Evolutionary conservation across 1,284 basidiomycete species (phyloP), one percentile per base, ranked within the genome.

Genomic region (Cryptococcus depauperatus): DNA sequence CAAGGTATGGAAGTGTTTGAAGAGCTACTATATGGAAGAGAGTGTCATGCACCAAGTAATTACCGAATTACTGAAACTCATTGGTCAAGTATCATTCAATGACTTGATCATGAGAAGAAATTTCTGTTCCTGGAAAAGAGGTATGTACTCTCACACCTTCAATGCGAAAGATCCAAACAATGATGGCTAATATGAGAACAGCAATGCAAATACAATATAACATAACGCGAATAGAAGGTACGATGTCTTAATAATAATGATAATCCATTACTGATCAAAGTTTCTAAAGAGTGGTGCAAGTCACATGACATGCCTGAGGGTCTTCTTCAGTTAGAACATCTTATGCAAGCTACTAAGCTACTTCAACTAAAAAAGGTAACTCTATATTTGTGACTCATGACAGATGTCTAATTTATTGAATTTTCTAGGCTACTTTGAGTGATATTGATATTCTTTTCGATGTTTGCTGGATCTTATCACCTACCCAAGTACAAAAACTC

Each of bases 141-240:
- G 90, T 89, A 58, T 45, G 77, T 10, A 25, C 29, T 37, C 11
- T 16, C 35, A 18, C 35, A 37, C 39, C 14, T 43, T n/a, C n/a
- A n/a, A n/a, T n/a, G n/a, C n/a, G 35, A 25, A 42, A 21, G 11
- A 22, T 9, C 11, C 16, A 18, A 27, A 7, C n/a, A 35, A 33
- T 18, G 30, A 4, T 18, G 10, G 30, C 30, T 33, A 18, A 33
- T 33, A 3, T 22, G 35, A 25, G 9, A 21, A 25, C n/a, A 93
- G 90, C 91, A 5, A 96, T 97, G 92, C 92, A 96, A 77, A 96
- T 96, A 49, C 92, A 97, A 66, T 96, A 97, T 73, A 96, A 96
- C 68, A 93, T 96, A 65, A 96, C 91, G 35, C 82, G 95, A 34
- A 90, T 99, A 62, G 95, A 99, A 68, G 65, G 65, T 68, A 42